Conservation (phyloP, 768 basidiomycete species). For the Lyophyllum decastes region DNA sequence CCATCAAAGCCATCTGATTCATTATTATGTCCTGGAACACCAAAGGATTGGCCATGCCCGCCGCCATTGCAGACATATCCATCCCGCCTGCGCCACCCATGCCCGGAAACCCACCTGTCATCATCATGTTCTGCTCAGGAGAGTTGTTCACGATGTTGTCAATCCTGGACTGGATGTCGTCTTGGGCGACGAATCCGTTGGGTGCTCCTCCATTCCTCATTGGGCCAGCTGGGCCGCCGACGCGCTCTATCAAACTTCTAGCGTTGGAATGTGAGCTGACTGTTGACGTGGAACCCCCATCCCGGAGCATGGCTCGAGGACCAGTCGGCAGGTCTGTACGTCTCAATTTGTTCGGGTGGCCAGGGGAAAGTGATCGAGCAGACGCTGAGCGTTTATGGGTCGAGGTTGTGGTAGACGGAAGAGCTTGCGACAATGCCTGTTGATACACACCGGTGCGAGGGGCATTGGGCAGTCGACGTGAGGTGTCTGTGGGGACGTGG, state of each 20-base stretch:
- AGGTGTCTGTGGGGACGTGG: slow-evolving; percentile 36
- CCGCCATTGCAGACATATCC: slow-evolving; percentile 67
- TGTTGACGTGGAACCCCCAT: slow-evolving; percentile 28
- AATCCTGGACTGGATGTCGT: slow-evolving; percentile 79
- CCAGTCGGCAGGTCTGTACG: slow-evolving; percentile 81
- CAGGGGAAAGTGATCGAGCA: slow-evolving; percentile 67
- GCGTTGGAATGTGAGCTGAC: slow-evolving; percentile 32
- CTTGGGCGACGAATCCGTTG: slow-evolving; percentile 45
- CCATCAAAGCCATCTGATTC: slow-evolving; percentile 92
- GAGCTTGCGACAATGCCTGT: slow-evolving; percentile 69
- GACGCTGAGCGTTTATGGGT: slow-evolving; percentile 68
- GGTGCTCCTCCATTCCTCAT: slow-evolving; percentile 28
- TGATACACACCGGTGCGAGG: slow-evolving; percentile 68
- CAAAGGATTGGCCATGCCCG: slow-evolving; percentile 62
- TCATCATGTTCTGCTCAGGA: slow-evolving; percentile 59
- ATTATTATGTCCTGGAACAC: slow-evolving; percentile 89
- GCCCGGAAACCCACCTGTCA: slow-evolving; percentile 45
- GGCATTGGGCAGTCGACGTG: slow-evolving; percentile 46
- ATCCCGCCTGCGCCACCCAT: slow-evolving; percentile 44
- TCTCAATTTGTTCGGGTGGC: slow-evolving; percentile 68
- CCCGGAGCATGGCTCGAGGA: slow-evolving; percentile 78
- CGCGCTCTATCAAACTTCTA: slow-evolving; percentile 78
- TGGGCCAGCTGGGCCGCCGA: slow-evolving; percentile 59
- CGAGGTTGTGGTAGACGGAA: slow-evolving; percentile 48
- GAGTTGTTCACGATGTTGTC: slow-evolving; percentile 72